Conservation (phyloP, 1,284 basidiomycete genomes). For the Cryptococcus sp. region DNA sequence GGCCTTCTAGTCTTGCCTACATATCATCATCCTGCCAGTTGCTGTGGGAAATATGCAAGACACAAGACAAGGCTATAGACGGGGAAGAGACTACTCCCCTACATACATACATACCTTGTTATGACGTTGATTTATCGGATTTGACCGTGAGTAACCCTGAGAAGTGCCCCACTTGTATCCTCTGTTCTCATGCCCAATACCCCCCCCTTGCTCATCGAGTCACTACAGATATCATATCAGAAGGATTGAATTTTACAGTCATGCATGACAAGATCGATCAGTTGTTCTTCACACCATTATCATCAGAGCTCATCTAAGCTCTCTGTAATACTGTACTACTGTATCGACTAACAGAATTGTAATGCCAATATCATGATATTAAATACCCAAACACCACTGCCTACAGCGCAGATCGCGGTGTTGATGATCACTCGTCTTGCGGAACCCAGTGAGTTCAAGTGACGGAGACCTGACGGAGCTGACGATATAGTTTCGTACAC, state of each 20-base stretch:
- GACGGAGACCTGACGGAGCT: neutral
- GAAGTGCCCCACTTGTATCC: neutral
- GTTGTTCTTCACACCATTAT: too few relatives aligned
- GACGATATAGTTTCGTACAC: conserved; percentile 29
- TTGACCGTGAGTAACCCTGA: neutral
- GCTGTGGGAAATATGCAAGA: too few relatives aligned
- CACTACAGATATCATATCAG: neutral
- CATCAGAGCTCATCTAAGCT: too few relatives aligned
- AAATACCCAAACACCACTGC: conserved; percentile 21
- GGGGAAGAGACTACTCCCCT: neutral
- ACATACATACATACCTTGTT: neutral
- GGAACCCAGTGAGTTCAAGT: conserved; percentile 28
- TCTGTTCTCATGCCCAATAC: neutral
- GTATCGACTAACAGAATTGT: neutral
- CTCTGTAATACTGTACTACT: too few relatives aligned
- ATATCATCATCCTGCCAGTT: too few relatives aligned
- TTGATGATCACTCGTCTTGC: conserved; percentile 39
- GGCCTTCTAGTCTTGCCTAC: too few relatives aligned
- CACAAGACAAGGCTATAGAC: neutral
- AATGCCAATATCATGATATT: neutral
- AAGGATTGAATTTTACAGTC: neutral
- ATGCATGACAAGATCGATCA: neutral
- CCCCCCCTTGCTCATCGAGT: too few relatives aligned
- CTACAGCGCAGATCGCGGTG: conserved; percentile 30
- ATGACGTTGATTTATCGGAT: neutral